Base-by-base conservation (phyloP, 1,284 basidiomycete genomes). In the Ganoderma meredithae region DNA sequence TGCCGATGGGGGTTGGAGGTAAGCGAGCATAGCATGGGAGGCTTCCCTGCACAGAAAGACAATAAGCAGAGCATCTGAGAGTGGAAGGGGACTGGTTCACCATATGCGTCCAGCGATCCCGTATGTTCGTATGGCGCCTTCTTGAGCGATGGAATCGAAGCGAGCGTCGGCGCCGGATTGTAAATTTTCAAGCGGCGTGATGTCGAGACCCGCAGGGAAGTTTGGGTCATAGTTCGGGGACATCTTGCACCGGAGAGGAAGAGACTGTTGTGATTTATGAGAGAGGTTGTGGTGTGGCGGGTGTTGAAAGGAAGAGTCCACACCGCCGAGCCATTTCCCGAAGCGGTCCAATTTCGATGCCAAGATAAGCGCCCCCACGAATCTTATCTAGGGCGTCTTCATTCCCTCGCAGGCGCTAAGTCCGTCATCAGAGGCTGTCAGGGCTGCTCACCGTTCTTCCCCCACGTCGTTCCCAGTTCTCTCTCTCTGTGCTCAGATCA, bases 91-190 rank as follows among this genome's bases (percentile, higher is more conserved):
- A 17, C 39, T 53, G n/a, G 75, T 71, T 79, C 82, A 92, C 91
- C 91, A 93, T 63, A 93, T 86, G 77, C 90, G 82, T 40, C 92
- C 91, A 13, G 92, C 92, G 64, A 94, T 94, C 6, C 93, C 92
- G 76, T 89, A 94, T 63, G 81, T 81, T 22, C 82, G 78, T 66
- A 94, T 93, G 7, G 90, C 87, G n/a, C 81, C 78, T 69, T 82
- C 78, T 74, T 93, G 91, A 3, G 86, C 85, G 49, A 77, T 71
- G 22, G 77, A 73, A 52, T 83, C 81, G 71, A 90, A 90, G 13
- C 72, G 71, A 43, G 69, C 72, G 66, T 72, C 73, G 41, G 63
- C 1, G 69, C 70, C 65, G 5, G 68, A 63, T 0, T 53, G 33
- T 59, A 70, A 63, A 58, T 53, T 61, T 25, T 62, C 60, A 2